Percentiles rank a stretch among this genome's conserved stretches.
Evolutionary conservation across 352 stramenopile genomes (phyloP).

Genomic region (Phytophthora podocarpi): DNA sequence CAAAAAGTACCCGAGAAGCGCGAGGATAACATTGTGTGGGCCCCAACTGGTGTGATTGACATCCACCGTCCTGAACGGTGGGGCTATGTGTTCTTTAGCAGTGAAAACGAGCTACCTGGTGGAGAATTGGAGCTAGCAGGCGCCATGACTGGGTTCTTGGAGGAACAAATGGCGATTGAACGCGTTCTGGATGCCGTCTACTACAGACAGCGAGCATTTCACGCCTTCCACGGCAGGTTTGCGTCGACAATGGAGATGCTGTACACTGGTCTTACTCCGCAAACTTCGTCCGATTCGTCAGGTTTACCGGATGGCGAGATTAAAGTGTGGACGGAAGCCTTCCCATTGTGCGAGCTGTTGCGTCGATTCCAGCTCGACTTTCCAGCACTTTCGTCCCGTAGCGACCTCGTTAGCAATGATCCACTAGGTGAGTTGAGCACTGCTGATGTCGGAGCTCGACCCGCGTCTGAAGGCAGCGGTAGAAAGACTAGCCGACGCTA

Average conservation of each 20-base stretch:
- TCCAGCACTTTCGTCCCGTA: constrained; percentile 31
- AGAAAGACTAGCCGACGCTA: constrained; percentile 21
- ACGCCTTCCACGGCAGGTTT: constrained; percentile 43
- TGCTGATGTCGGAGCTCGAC: not conserved
- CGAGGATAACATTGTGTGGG: constrained; percentile 81
- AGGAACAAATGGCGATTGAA: constrained; percentile 62
- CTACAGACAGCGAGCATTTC: constrained; percentile 65
- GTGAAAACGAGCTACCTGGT: constrained; percentile 41
- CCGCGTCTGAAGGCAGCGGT: not conserved
- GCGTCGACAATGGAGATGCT: constrained; percentile 49
- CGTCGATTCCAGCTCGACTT: constrained; percentile 38
- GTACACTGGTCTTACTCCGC: constrained; percentile 23
- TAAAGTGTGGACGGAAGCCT: constrained; percentile 15
- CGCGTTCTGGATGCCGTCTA: constrained; percentile 68
- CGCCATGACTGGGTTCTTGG: constrained; percentile 44
- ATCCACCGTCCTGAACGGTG: constrained; percentile 80
- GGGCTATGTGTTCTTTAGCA: constrained; percentile 72
- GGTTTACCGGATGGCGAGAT: not conserved
- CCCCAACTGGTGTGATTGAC: constrained; percentile 72
- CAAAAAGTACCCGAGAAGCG: constrained; percentile 52
- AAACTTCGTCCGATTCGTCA: constrained; percentile 1
- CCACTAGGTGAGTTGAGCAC: not conserved
- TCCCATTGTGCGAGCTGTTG: constrained; percentile 38
- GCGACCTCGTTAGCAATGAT: constrained; percentile 9
- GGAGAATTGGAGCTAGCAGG: constrained; percentile 46